These are phyloP conservation scores for Tricholoma bakamatsutake DNA, from an alignment of 768 basidiomycete species.

Conservation along the genomic window DNA sequence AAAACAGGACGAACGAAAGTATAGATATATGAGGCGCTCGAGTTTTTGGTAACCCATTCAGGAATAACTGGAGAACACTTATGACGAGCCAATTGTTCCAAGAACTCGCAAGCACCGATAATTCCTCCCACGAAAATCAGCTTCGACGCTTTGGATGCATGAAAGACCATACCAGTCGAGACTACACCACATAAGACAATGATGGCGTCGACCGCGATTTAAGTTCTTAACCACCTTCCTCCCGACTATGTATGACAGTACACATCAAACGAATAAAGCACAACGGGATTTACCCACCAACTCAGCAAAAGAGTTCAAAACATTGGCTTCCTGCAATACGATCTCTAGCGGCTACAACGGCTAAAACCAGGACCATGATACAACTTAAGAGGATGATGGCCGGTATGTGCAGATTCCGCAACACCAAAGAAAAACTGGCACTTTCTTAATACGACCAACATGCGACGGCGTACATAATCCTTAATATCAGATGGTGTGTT, in stretches of 20 bases:
- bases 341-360: conserved; percentile 48
- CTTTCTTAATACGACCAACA: conserved; percentile 51
- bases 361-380: conserved; percentile 56
- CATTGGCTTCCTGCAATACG: conserved; percentile 47
- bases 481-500: background rate
- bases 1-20: conserved; percentile 42
- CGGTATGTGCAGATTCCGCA: conserved; percentile 60
- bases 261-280: background rate
- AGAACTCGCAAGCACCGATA: conserved; percentile 50
- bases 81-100: conserved; percentile 54
- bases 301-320: conserved; percentile 60
- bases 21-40: conserved; percentile 49
- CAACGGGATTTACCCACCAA: conserved; percentile 25
- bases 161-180: conserved; percentile 44
- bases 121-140: conserved; percentile 34
- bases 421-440: conserved; percentile 49
- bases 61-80: conserved; percentile 51
- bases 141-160: background rate
- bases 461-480: conserved; percentile 56
- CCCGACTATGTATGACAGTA: conserved; percentile 33
- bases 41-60: conserved; percentile 41
- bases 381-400: conserved; percentile 49
- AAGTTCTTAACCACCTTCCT: conserved; percentile 55
- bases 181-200: conserved; percentile 72
- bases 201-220: conserved; percentile 62